A percentile compares a stretch with the other conserved stretches of the same genome.
Conservation (phyloP, 1,284 basidiomycete species). For the Peniophora sp. region DNA sequence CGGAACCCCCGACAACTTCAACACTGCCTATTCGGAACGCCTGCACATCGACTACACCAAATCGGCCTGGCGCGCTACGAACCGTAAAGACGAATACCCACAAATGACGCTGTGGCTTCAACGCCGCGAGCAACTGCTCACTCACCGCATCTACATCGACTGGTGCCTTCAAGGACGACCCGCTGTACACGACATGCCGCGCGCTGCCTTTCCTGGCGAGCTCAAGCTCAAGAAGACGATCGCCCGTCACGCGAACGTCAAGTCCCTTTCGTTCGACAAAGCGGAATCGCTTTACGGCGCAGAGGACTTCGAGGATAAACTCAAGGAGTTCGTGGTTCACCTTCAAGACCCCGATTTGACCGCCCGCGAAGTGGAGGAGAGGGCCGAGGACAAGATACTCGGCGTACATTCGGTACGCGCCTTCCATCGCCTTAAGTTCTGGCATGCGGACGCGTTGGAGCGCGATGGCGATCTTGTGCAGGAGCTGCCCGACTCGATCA, state of each 20-base stretch:
- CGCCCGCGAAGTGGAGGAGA: neutral
- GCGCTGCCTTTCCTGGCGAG: neutral
- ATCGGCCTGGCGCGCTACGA: conserved; percentile 22
- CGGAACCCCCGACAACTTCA: conserved; percentile 22
- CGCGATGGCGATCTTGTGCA: neutral
- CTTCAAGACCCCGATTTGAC: neutral
- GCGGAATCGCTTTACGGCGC: neutral
- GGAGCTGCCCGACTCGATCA: neutral
- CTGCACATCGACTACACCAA: conserved; percentile 26
- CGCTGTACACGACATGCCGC: neutral
- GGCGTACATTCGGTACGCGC: neutral
- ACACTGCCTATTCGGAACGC: conserved; percentile 23
- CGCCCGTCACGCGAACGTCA: neutral
- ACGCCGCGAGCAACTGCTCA: conserved; percentile 17
- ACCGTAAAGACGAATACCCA: conserved; percentile 19
- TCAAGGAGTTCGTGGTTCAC: neutral
- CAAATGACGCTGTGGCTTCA: conserved; percentile 28
- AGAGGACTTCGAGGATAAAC: neutral
- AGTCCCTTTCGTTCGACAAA: neutral
- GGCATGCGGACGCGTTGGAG: neutral
- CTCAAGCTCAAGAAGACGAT: neutral
- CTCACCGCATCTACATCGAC: neutral
- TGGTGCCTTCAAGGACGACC: neutral
- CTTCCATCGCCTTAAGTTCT: neutral
- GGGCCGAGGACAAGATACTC: neutral